Evolutionary conservation across 257 asterid species (phyloP).

Genomic region (Petunia axillaris): DNA sequence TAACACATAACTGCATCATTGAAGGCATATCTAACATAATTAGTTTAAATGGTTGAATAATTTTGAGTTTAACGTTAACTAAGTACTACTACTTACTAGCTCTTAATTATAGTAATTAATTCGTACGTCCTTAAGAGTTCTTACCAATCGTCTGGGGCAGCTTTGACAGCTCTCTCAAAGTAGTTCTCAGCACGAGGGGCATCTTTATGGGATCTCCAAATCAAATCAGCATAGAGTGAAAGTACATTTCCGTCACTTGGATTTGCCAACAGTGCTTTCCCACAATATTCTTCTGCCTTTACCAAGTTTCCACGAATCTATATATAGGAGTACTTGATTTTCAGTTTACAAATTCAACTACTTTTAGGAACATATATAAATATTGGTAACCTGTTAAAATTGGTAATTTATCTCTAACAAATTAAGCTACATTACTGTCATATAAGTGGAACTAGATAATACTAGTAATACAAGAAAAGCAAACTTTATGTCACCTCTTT

Average conservation of each 20-base stretch:
- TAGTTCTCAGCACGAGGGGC: slow-evolving; percentile 45
- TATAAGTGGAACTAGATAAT: too few relatives aligned
- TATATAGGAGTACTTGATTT: not conserved
- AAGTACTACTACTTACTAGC: too few relatives aligned
- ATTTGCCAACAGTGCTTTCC: slow-evolving; percentile 53
- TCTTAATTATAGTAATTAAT: not conserved
- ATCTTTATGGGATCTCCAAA: slow-evolving; percentile 47
- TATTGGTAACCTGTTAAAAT: too few relatives aligned
- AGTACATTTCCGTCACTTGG: slow-evolving; percentile 47
- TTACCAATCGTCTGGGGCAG: slow-evolving; percentile 56
- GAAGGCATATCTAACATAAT: not conserved
- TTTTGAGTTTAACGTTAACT: too few relatives aligned
- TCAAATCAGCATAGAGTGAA: slow-evolving; percentile 52
- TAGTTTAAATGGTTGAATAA: not conserved
- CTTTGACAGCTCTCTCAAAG: slow-evolving; percentile 49
- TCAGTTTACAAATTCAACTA: not conserved
- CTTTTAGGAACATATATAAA: not conserved
- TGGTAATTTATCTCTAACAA: too few relatives aligned
- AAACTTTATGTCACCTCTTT: slow-evolving; percentile 47
- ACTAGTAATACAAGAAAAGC: not conserved
- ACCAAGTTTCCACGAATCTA: slow-evolving; percentile 46
- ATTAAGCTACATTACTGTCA: too few relatives aligned
- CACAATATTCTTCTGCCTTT: slow-evolving; percentile 58
- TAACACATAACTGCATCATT: slow-evolving; percentile 46
- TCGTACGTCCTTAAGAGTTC: not conserved